Percentiles rank a stretch among this genome's conserved stretches.
These are phyloP conservation scores for Trichosporon ovoides DNA, from an alignment of 1,284 basidiomycete species.

Conservation along the genomic window DNA sequence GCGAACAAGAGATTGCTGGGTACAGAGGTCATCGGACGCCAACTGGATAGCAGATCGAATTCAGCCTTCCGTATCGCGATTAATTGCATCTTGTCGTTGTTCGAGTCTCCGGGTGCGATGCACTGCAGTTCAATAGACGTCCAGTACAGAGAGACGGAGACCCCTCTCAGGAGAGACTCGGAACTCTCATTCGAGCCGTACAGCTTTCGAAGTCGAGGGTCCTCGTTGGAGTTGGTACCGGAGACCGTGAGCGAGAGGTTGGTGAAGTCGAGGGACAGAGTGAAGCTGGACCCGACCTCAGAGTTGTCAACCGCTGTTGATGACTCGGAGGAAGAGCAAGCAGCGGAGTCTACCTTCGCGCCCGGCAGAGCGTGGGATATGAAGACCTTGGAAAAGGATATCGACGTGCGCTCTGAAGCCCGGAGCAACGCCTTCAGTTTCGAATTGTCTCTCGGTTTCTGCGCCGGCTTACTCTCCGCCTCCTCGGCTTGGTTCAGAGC, in stretches of 20 bases:
- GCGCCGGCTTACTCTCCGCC: neutral
- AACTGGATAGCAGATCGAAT: constrained; percentile 37
- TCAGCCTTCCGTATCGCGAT: constrained; percentile 33
- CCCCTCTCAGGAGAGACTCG: constrained; percentile 32
- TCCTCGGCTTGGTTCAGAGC: neutral
- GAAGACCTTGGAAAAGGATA: constrained; percentile 24
- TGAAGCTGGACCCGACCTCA: constrained; percentile 14
- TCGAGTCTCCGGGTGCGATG: constrained; percentile 29
- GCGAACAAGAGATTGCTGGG: constrained; percentile 37
- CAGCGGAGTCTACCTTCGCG: constrained; percentile 13
- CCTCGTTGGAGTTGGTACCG: constrained; percentile 37
- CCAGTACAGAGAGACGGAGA: constrained; percentile 31
- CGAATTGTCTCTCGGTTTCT: neutral
- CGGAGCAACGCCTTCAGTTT: constrained; percentile 29
- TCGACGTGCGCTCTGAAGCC: constrained; percentile 30
- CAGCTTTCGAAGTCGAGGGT: constrained; percentile 36
- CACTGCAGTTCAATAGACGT: constrained; percentile 31
- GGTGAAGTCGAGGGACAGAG: constrained; percentile 32
- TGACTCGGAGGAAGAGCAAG: constrained; percentile 11
- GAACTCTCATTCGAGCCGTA: constrained; percentile 34
- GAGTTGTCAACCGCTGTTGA: neutral
- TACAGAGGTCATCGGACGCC: constrained; percentile 38
- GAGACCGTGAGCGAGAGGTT: constrained; percentile 21
- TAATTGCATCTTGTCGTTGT: constrained; percentile 30
- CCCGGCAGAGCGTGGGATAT: constrained; percentile 27